These are phyloP conservation scores for Dicorynia guianensis DNA, from an alignment of 306 rosid species.

Conservation along the genomic window DNA sequence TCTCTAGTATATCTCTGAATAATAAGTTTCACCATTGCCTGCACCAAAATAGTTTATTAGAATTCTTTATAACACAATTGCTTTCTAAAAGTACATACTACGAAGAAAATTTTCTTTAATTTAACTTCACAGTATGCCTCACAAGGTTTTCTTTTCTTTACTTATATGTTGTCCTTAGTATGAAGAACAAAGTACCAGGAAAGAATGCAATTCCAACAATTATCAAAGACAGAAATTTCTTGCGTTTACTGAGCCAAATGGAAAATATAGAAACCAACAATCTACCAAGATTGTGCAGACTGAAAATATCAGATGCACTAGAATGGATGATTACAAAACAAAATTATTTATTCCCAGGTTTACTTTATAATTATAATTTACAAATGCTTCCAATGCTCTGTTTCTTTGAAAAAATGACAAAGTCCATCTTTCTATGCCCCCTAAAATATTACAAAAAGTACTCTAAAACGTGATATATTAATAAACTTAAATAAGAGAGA, in stretches of 20 bases:
- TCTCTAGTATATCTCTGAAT: conserved; percentile 96
- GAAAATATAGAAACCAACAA: conserved; percentile 1
- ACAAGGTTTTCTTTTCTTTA: not conserved
- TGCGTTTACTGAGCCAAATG: too few relatives aligned
- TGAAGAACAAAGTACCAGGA: conserved; percentile 20
- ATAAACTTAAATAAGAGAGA: too few relatives aligned
- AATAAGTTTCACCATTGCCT: conserved; percentile 85
- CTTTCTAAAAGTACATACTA: conserved; percentile 15
- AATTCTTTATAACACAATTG: conserved; percentile 31
- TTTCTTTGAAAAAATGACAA: not conserved
- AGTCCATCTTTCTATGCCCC: too few relatives aligned
- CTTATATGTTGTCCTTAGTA: not conserved
- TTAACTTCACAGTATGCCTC: conserved; percentile 16
- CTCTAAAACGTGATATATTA: too few relatives aligned
- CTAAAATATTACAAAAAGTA: too few relatives aligned
- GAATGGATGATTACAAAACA: conserved; percentile 1
- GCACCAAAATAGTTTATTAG: conserved; percentile 44
- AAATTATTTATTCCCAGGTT: conserved; percentile 12
- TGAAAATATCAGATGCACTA: not conserved
- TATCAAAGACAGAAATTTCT: conserved; percentile 23
- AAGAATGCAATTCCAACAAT: conserved; percentile 17
- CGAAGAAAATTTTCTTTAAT: not conserved
- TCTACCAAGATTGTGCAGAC: conserved; percentile 23
- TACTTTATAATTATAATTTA: conserved; percentile 11
- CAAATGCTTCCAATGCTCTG: not conserved